Percentiles rank a stretch among this genome's conserved stretches.
Evolutionary conservation across 352 stramenopile genomes (phyloP).

Genomic region (Plasmopara halstedii): DNA sequence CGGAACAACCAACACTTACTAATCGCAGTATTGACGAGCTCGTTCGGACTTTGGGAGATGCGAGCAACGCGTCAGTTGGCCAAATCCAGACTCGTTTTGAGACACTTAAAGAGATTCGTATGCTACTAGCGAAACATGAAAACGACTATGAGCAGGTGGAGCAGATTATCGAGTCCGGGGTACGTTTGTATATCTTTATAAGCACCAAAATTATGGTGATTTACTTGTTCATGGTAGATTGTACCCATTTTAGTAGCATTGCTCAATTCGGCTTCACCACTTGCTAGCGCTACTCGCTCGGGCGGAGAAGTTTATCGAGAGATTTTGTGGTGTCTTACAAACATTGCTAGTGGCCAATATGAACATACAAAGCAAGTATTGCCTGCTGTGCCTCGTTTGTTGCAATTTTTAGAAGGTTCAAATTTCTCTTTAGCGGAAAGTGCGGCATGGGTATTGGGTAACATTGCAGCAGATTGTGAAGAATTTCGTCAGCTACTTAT

Average conservation of each 20-base stretch:
- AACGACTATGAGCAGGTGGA: conserved; percentile 64
- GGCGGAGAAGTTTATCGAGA: conserved; percentile 68
- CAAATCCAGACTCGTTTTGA: conserved; percentile 60
- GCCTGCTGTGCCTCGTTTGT: conserved; percentile 56
- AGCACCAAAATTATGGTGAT: conserved; percentile 1
- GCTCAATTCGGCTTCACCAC: conserved; percentile 57
- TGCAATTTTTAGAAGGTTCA: conserved; percentile 59
- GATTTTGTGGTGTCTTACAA: conserved; percentile 78
- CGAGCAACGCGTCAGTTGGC: conserved; percentile 23
- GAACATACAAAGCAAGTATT: conserved; percentile 79
- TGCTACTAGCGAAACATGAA: conserved; percentile 48
- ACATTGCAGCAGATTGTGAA: conserved; percentile 81
- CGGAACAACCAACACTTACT: conserved; percentile 36
- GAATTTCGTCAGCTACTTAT: conserved; percentile 80
- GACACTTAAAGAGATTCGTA: conserved; percentile 60
- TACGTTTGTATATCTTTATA: conserved; percentile 20
- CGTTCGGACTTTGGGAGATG: conserved; percentile 36
- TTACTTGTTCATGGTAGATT: conserved; percentile 46
- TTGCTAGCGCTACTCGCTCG: conserved; percentile 50
- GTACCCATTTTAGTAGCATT: conserved; percentile 61
- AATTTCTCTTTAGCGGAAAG: conserved; percentile 63
- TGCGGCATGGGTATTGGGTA: conserved; percentile 73
- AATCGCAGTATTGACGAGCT: conserved; percentile 50
- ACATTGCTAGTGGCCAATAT: conserved; percentile 77
- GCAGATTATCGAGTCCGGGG: conserved; percentile 68